These are phyloP conservation scores for Pulveroboletus sp. DNA, from an alignment of 768 basidiomycete genomes.

Conservation along the genomic window DNA sequence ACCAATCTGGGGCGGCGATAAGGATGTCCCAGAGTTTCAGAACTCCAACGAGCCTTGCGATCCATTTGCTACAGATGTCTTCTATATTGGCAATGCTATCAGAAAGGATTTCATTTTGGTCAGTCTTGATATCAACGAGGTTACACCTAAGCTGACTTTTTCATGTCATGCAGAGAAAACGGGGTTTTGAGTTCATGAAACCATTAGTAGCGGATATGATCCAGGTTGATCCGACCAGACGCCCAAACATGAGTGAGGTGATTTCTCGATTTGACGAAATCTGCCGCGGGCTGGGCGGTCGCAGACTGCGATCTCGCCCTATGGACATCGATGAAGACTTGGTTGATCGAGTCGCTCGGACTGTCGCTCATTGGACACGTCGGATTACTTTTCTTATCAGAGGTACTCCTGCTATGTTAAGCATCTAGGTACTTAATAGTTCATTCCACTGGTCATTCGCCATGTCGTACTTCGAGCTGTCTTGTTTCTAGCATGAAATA, in stretches of 20 bases:
- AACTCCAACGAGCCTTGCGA: conserved; percentile 22
- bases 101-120: conserved; percentile 31
- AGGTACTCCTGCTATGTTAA: conserved; percentile 20
- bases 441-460: too few species aligned
- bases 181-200: conserved; percentile 30
- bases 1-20: conserved; percentile 39
- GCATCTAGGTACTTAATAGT: too few species aligned
- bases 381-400: conserved; percentile 15
- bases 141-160: not conserved
- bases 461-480: too few species aligned
- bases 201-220: conserved; percentile 38
- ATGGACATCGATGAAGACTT: conserved; percentile 1
- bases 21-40: conserved; percentile 38
- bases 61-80: conserved; percentile 45
- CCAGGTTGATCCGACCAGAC: conserved; percentile 32
- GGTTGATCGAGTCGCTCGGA: conserved; percentile 1
- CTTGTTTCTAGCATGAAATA: too few species aligned
- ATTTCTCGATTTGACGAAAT: conserved; percentile 29
- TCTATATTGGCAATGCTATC: conserved; percentile 40
- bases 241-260: conserved; percentile 38
- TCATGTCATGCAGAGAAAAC: not conserved
- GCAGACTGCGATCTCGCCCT: conserved; percentile 30
- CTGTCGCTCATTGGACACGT: conserved; percentile 24
- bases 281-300: conserved; percentile 11
- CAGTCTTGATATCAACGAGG: conserved; percentile 29